phyloP scores from a whole-genome alignment of 2,329 filamentous ascomycete species.

The Purpureocillium takamizusanense region DNA sequence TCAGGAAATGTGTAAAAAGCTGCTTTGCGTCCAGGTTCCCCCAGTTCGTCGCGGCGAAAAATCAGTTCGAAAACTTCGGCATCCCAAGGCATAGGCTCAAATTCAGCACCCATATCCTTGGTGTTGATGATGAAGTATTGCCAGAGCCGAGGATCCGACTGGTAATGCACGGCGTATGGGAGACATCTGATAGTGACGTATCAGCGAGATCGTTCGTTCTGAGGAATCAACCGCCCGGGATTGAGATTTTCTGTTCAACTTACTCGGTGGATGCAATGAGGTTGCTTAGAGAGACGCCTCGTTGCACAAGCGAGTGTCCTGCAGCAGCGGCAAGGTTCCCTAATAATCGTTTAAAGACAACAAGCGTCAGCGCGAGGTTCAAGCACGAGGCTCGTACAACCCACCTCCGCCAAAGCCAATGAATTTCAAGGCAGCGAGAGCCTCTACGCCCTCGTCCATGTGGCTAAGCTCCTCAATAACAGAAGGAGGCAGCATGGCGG shows the following conservation, averaged over 20 bases:
- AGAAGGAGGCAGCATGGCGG: slow-evolving; percentile 24
- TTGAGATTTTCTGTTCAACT: slow-evolving; percentile 5
- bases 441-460: slow-evolving; percentile 15
- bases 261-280: slow-evolving; percentile 33
- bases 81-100: slow-evolving; percentile 15
- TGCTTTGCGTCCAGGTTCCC: slow-evolving; percentile 16
- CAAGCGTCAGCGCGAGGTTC: slow-evolving; percentile 15
- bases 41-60: slow-evolving; percentile 15
- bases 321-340: slow-evolving; percentile 26
- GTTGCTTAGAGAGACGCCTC: slow-evolving; percentile 24
- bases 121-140: slow-evolving; percentile 31
- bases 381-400: slow-evolving; percentile 6
- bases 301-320: slow-evolving; percentile 25
- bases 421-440: slow-evolving; percentile 21
- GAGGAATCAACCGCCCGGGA: no score
- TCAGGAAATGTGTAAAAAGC: slow-evolving; percentile 33
- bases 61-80: slow-evolving; percentile 13
- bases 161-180: slow-evolving; percentile 23
- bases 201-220: no score
- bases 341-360: no score
- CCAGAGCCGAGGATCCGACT: slow-evolving; percentile 23
- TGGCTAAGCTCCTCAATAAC: slow-evolving; percentile 33
- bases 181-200: slow-evolving; percentile 16
- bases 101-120: slow-evolving; percentile 28
- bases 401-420: slow-evolving; percentile 28